Evolutionary conservation across 192 early-diverging fungal species (phyloP), one percentile per base, ranked within the genome.

Genomic region (Podila epigama): DNA sequence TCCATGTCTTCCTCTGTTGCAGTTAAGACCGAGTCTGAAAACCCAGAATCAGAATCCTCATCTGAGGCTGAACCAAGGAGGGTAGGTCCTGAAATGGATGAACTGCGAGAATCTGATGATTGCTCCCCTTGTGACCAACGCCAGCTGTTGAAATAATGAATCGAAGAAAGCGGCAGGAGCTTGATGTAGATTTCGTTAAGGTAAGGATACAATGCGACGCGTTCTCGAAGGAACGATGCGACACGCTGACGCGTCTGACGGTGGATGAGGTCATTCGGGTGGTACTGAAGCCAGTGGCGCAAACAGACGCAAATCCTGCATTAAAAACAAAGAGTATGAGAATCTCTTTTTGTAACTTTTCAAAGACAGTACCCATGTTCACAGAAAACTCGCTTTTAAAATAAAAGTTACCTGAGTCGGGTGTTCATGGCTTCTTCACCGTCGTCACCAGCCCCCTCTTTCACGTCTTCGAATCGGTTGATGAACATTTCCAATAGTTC

Each of bases 241-340:
- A 82, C 41, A 15, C 64, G 35, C 31, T 75, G 63, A 4, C 73
- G 55, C 4, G 80, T 82, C 31, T 82, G 80, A 6, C 65, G 72
- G 35, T 82, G 80, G 20, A 77, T 68, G 20, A 82, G 42, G 31
- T 82, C 80, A 20, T 82, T 66, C 20, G 80, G 80, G 52, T 82
- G 61, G 56, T 78, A 51, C 34, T 52, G 77, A 27, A 82, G 63
- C 64, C 61, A 68, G 48, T 70, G 54, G 41, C 57, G 54, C 6
- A 79, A 52, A 36, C 64, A 66, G 22, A 42, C 33, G 33, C 65
- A 82, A 22, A 82, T 78, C 41, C 60, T 68, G 11, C 8, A 29
- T 40, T 58, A 62, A 20, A 8, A 41, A 33, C 11, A 51, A 51
- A 55, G n/a, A 22, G 0, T 48, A 48, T 18, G 44, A 18, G 25